phyloP scores from a whole-genome alignment of 352 stramenopile genomes.

The Pythium oligandrum region DNA sequence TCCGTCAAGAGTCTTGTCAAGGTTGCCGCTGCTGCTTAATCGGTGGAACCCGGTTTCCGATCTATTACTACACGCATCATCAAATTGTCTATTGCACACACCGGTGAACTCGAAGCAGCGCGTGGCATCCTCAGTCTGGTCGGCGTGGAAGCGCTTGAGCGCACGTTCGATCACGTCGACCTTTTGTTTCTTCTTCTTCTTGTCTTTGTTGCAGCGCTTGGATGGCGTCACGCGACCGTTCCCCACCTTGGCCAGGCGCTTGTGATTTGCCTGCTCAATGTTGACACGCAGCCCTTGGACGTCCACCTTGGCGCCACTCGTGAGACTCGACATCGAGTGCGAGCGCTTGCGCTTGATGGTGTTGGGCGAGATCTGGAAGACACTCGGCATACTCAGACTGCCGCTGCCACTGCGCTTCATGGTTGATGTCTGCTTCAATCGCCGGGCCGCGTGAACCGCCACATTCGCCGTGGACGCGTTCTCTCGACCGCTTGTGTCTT shows the following conservation, averaged over 20 bases:
- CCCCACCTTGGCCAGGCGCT: slow-evolving; percentile 9
- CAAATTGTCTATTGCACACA: slow-evolving; percentile 19
- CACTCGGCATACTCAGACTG: not conserved
- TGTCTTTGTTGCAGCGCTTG: slow-evolving; percentile 44
- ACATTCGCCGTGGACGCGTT: not conserved
- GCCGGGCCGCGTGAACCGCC: not conserved
- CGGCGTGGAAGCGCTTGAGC: slow-evolving; percentile 42
- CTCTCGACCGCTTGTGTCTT: not conserved
- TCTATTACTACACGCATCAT: too few species aligned
- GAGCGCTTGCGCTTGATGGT: slow-evolving; percentile 59
- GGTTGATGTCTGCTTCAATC: too few species aligned
- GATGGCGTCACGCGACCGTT: slow-evolving; percentile 31
- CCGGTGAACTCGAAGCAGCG: slow-evolving; percentile 53
- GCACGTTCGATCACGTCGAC: slow-evolving; percentile 57
- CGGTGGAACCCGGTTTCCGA: not conserved
- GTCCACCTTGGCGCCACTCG: slow-evolving; percentile 1
- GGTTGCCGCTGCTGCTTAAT: slow-evolving; percentile 8
- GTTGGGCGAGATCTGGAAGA: slow-evolving; percentile 37
- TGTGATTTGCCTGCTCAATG: slow-evolving; percentile 1
- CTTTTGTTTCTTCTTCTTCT: slow-evolving; percentile 52
- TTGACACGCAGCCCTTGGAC: slow-evolving; percentile 1
- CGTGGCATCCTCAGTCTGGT: slow-evolving; percentile 18
- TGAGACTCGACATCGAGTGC: slow-evolving; percentile 30
- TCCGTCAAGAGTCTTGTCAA: slow-evolving; percentile 8
- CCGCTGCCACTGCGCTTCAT: not conserved